Percentiles rank a stretch among this genome's conserved stretches.
Evolutionary conservation across 2,329 filamentous ascomycete genomes (phyloP).

Genomic region (Byssoonygena ceratinophila): DNA sequence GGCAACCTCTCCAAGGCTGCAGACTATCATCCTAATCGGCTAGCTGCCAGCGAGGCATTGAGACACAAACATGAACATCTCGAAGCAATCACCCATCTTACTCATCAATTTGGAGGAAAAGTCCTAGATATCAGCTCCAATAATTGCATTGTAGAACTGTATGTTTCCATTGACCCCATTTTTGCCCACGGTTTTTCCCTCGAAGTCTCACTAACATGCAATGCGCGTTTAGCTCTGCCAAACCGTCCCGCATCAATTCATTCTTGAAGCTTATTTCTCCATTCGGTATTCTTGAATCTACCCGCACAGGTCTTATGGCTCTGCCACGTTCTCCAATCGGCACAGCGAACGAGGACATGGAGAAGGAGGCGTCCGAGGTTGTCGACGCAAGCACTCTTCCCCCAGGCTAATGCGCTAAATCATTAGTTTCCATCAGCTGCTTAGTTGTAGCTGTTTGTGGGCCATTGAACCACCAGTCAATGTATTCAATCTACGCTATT

Average conservation of each 20-base stretch:
- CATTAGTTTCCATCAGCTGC: neutral
- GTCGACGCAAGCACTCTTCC: conserved; percentile 91
- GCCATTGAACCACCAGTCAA: neutral
- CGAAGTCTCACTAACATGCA: neutral
- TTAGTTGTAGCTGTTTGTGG: neutral
- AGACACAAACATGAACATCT: conserved; percentile 97
- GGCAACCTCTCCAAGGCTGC: conserved; percentile 21
- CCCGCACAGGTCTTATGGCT: conserved; percentile 92
- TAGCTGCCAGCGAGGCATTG: conserved; percentile 78
- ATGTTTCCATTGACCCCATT: conserved; percentile 37
- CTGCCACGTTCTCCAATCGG: conserved; percentile 84
- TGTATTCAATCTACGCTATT: neutral
- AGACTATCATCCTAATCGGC: conserved; percentile 82
- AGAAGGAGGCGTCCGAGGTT: conserved; percentile 86
- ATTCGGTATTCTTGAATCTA: conserved; percentile 93
- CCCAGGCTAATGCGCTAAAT: conserved; percentile 53
- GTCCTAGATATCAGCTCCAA: conserved; percentile 95
- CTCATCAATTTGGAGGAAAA: conserved; percentile 96
- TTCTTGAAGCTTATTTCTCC: conserved; percentile 93
- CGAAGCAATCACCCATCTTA: conserved; percentile 88
- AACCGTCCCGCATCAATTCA: conserved; percentile 85
- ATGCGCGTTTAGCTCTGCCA: conserved; percentile 57
- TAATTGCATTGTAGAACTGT: conserved; percentile 97
- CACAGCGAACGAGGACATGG: conserved; percentile 57
- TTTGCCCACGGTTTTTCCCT: neutral